Evolutionary conservation across 257 asterid species (phyloP), one percentile per base, ranked within the genome.

Genomic region (Gentiana dahurica): DNA sequence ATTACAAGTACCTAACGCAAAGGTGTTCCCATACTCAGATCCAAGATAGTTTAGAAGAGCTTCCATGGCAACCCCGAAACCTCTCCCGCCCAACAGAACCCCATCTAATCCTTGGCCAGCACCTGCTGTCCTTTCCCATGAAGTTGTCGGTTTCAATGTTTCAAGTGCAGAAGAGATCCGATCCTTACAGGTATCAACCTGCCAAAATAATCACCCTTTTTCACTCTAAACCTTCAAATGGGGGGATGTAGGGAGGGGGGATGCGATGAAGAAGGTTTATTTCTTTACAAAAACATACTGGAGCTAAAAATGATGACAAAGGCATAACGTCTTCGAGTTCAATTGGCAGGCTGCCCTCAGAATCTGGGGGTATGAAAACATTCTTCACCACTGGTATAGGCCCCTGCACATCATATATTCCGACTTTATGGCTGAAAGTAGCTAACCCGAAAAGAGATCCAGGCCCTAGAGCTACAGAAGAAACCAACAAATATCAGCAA

Each of bases 271-370:
- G 24, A 24, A 24, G 24, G 24, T 24, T 24, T 24, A 24, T 24
- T 24, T 24, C 24, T 24, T 24, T 24, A 24, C 24, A 24, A 24
- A 49, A 57, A 68, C 90, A 49, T 85, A 91, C 98, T 10, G 97
- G 97, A 56, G 98, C 98, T 75, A 92, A 68, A 78, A 92, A 92
- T 4, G 98, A 88, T 73, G 80, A 72, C 68, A 92, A 72, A 66
- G 98, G 98, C 97, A 87, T 87, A 65, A 87, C 95, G 77, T 92
- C 98, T 71, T 88, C 94, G 37, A 92, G 94, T 67, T 88, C 95
- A 77, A 88, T 72, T 12, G 95, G 60, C 52, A 85, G 75, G 64
- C 73, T 67, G 12, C 86, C 84, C 56, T 77, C 77, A 65, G 83
- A 65, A 61, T 89, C 98, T 15, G 95, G 87, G 46, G 89, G 95